phyloP scores from a whole-genome alignment of 1,284 basidiomycete species.

The Exobasidium rhododendri region DNA sequence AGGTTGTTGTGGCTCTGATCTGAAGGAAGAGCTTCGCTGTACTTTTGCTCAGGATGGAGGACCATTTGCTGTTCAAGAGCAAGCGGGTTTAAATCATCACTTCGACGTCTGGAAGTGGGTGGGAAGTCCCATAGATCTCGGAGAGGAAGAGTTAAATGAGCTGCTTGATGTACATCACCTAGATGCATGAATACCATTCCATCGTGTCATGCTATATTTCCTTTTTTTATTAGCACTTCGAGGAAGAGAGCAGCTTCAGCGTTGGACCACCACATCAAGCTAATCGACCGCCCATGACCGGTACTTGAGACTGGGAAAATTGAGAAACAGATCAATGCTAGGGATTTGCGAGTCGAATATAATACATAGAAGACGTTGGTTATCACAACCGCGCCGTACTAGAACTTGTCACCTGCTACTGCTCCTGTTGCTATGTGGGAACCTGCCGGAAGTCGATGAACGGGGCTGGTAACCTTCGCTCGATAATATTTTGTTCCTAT shows the following conservation, averaged over 20 bases:
- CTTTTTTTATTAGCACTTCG: no score
- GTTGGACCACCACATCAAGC: no score
- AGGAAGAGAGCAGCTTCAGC: no score
- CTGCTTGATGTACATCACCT: conserved; percentile 9
- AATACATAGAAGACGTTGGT: no score
- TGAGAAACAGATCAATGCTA: no score
- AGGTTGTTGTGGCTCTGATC: conserved; percentile 40
- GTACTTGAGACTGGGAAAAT: no score
- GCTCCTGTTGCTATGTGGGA: neutral
- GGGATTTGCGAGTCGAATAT: no score
- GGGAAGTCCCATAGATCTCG: conserved; percentile 9
- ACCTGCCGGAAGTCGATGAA: neutral
- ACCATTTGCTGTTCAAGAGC: conserved; percentile 56
- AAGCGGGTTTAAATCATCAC: conserved; percentile 56
- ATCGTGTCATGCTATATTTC: no score
- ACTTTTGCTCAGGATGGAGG: conserved; percentile 39
- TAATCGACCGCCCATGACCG: no score
- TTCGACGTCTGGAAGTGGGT: conserved; percentile 56
- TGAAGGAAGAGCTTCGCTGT: conserved; percentile 12
- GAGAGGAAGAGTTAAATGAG: neutral
- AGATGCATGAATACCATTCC: neutral
- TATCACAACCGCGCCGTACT: no score
- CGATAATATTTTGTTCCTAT: neutral
- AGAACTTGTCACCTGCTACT: neutral
- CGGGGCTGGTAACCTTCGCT: neutral